Evolutionary conservation across 305 asterid species (phyloP).

Genomic region (Fraxinus nigra): DNA sequence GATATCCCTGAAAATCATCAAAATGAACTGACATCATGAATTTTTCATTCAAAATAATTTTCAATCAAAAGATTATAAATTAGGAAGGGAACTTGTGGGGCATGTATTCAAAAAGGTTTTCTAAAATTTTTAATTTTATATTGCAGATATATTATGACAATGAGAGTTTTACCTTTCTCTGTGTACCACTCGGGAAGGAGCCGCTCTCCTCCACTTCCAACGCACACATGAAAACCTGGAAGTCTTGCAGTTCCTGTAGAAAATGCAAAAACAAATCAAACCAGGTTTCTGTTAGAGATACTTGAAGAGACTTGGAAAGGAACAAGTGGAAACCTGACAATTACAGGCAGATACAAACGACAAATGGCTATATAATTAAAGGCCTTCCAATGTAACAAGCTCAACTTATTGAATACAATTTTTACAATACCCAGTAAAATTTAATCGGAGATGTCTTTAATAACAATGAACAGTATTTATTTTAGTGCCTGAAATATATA

Average conservation of each 20-base stretch:
- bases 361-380: background rate
- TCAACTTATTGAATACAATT: background rate
- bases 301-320: slow-evolving; percentile 8
- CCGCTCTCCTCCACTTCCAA: slow-evolving; percentile 99
- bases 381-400: background rate
- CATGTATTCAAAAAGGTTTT: background rate
- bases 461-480: background rate
- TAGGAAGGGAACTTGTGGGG: background rate
- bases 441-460: background rate
- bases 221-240: slow-evolving; percentile 91
- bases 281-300: slow-evolving; percentile 16
- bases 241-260: slow-evolving; percentile 88
- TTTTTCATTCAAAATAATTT: background rate
- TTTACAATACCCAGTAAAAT: background rate
- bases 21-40: slow-evolving; percentile 26
- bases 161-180: slow-evolving; percentile 61
- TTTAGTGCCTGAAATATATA: background rate
- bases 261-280: slow-evolving; percentile 14
- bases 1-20: slow-evolving; percentile 64
- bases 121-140: background rate
- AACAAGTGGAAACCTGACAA: background rate
- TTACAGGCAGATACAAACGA: background rate
- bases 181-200: slow-evolving; percentile 92
- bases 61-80: background rate
- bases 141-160: background rate